Percentiles rank a stretch among this genome's conserved stretches.
These are phyloP conservation scores for Sugiyamaella novakii DNA, from an alignment of 1,139 yeast genomes.

Conservation along the genomic window DNA sequence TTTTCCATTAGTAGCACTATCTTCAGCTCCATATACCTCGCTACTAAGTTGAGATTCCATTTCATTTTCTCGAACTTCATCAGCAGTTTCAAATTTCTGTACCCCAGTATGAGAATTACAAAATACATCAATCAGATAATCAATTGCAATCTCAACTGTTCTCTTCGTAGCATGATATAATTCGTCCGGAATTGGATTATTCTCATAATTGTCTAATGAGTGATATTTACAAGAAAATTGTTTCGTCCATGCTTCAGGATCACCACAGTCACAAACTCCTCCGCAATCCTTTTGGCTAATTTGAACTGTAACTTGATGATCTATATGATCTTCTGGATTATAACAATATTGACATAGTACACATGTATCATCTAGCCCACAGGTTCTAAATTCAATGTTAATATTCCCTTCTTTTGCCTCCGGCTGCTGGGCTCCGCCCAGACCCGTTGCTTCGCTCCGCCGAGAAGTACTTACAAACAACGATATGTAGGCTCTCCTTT, in stretches of 20 bases:
- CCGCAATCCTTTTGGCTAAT: conserved; percentile 82
- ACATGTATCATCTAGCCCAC: conserved; percentile 84
- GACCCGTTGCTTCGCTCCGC: conserved; percentile 1
- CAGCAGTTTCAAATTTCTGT: conserved; percentile 35
- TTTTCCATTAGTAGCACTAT: conserved; percentile 48
- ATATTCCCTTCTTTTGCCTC: background rate
- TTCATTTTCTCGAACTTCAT: conserved; percentile 34
- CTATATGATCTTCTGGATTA: conserved; percentile 67
- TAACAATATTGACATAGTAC: conserved; percentile 82
- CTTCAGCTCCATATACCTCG: conserved; percentile 45
- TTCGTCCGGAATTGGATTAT: conserved; percentile 37
- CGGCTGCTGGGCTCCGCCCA: conserved; percentile 2
- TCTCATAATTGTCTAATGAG: conserved; percentile 29
- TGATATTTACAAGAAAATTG: conserved; percentile 55
- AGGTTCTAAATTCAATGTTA: conserved; percentile 48
- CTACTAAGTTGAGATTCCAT: conserved; percentile 43
- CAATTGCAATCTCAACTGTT: conserved; percentile 62
- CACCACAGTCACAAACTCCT: conserved; percentile 97
- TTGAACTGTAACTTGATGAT: conserved; percentile 73
- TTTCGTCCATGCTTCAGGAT: conserved; percentile 72
- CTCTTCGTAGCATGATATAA: conserved; percentile 33
- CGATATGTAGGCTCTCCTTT: conserved; percentile 88
- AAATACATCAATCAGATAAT: conserved; percentile 76
- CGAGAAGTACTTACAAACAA: conserved; percentile 48
- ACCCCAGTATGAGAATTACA: conserved; percentile 48